Conservation (phyloP, 73 alveolate species). For the Symbiodinium pilosum region DNA sequence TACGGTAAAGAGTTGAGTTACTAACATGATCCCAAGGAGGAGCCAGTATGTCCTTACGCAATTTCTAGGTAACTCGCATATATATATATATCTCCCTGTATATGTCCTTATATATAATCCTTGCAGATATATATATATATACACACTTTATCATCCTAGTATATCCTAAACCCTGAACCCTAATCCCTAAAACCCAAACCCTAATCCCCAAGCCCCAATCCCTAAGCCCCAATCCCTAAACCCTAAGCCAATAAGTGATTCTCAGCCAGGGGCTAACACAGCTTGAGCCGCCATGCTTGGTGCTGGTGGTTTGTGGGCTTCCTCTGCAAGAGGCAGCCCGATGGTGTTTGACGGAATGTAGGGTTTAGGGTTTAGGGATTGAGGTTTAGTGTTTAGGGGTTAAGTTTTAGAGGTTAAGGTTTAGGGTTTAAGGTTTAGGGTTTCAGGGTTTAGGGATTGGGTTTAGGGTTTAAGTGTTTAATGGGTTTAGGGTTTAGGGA, state of each 20-base stretch:
- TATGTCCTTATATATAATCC: too few species aligned
- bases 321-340: slow-evolving; percentile 54
- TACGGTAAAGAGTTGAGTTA: too few species aligned
- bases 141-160: too few species aligned
- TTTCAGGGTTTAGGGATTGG: background rate
- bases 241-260: background rate
- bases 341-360: background rate
- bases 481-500: background rate
- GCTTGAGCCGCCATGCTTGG: slow-evolving; percentile 58
- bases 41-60: too few species aligned
- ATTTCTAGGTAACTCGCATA: too few species aligned
- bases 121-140: too few species aligned
- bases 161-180: too few species aligned
- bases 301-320: slow-evolving; percentile 92
- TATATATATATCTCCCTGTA: too few species aligned
- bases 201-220: too few species aligned
- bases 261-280: background rate
- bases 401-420: background rate
- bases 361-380: too few species aligned
- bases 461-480: background rate
- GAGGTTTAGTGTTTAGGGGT: background rate
- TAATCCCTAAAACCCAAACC: too few species aligned
- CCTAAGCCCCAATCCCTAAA: background rate
- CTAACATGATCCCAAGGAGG: too few species aligned
- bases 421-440: background rate